Evolutionary conservation across 176 grass and related monocot species (phyloP), one percentile per base, ranked within the genome.

Genomic region (Zizania latifolia): DNA sequence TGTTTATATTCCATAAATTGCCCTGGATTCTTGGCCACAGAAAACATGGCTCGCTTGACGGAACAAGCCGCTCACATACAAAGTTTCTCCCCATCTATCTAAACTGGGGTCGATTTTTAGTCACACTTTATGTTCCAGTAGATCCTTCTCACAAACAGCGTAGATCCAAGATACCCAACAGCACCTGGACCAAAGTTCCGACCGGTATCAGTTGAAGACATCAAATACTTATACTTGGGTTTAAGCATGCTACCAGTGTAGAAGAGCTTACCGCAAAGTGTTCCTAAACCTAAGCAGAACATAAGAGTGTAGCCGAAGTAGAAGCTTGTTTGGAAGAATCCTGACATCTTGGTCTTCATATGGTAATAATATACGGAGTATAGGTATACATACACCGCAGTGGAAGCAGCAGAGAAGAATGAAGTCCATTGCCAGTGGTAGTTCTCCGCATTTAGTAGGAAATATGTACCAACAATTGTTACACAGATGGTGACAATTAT

Each of bases 401-500:
- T 97, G 58, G 94, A 97, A 84, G 90, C 94, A 74, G 94, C 94
- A 15, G 94, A 97, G 73, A 97, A 91, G 86, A 97, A 97, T 58
- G 94, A 97, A 65, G 90, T 97, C 94, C 94, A 97, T 50, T 97
- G 90, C 94, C 90, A 97, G 45, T 97, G 94, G 56, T 97, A 93
- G 50, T 97, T 97, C 86, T 97, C 94, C 12, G 88, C 94, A 38
- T 97, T 97, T 71, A 97, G 81, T 80, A 97, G 80, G 81, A 97
- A 97, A 82, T 97, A 97, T 77, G 94, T 93, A 28, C 94, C 88
- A 16, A 97, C 94, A 44, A 97, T 91, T 28, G 94, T 97, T 67
- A 97, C 94, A 75, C 94, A 97, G 22, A 97, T 77, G 32, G 94
- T 93, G 48, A 97, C 94, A 76, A 93, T 89, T 58, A 97, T 71